phyloP scores from a whole-genome alignment of 345 rosid genomes.

The Gossypium thurberi region DNA sequence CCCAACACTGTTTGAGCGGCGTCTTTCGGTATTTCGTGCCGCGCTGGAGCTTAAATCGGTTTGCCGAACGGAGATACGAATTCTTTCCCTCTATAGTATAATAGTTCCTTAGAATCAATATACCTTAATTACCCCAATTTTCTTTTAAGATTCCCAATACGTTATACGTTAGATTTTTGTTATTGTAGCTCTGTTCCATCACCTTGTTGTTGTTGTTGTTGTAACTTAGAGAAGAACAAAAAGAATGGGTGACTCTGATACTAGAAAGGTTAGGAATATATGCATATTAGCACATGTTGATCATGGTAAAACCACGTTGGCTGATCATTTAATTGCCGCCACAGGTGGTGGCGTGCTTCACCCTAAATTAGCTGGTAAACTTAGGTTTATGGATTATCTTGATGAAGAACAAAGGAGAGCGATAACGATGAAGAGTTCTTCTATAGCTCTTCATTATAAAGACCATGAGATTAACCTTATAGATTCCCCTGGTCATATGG shows the following conservation, averaged over 20 bases:
- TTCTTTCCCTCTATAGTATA: neutral
- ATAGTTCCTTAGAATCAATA: neutral
- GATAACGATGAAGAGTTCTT: constrained; percentile 95
- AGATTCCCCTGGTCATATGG: constrained; percentile 98
- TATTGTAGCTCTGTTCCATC: neutral
- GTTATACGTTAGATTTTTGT: neutral
- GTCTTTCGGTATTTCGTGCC: neutral
- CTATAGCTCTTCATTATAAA: constrained; percentile 54
- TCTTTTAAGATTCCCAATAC: neutral
- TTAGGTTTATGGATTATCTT: constrained; percentile 82
- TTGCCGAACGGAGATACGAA: neutral
- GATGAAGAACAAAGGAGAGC: constrained; percentile 98
- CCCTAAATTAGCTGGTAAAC: constrained; percentile 77
- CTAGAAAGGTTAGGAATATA: constrained; percentile 55
- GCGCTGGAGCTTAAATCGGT: neutral
- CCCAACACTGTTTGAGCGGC: neutral
- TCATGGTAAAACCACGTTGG: constrained; percentile 94
- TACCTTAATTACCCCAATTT: neutral
- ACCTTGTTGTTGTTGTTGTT: neutral
- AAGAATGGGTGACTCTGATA: constrained; percentile 41
- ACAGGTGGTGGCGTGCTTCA: constrained; percentile 72
- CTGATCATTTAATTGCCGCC: constrained; percentile 85
- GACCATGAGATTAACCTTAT: constrained; percentile 63
- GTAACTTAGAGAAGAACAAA: neutral
- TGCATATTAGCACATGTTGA: constrained; percentile 93